Conservation (phyloP, 345 rosid species). For the Murraya koenigii region DNA sequence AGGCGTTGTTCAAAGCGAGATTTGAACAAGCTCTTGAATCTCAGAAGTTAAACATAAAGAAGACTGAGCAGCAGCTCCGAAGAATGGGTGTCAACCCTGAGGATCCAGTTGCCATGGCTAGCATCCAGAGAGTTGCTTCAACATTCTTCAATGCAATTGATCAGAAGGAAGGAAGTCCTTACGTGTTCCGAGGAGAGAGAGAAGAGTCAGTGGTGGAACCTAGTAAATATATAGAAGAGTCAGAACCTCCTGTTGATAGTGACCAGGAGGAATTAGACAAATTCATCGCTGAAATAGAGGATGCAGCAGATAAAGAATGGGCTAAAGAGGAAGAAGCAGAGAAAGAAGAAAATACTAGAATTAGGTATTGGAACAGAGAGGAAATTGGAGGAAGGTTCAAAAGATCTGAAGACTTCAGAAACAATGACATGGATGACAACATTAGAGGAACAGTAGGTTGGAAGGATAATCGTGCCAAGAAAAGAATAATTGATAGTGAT, state of each 20-base stretch:
- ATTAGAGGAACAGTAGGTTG: conserved; percentile 38
- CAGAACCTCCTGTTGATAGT: conserved; percentile 66
- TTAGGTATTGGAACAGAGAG: conserved; percentile 82
- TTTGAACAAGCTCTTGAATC: conserved; percentile 99
- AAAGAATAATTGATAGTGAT: conserved; percentile 37
- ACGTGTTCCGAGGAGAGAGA: conserved; percentile 69
- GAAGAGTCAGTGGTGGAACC: conserved; percentile 28
- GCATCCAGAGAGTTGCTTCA: conserved; percentile 95
- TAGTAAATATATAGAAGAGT: conserved; percentile 23
- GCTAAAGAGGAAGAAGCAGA: conserved; percentile 93
- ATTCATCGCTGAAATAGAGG: conserved; percentile 91
- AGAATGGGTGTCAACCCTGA: conserved; percentile 89
- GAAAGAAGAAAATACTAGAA: conserved; percentile 63
- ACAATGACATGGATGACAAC: conserved; percentile 38
- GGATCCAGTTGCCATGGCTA: conserved; percentile 99
- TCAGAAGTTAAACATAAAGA: conserved; percentile 94
- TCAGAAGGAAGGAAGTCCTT: conserved; percentile 90
- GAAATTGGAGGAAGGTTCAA: conserved; percentile 65
- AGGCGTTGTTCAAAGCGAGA: conserved; percentile 97
- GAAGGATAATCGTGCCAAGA: conserved; percentile 38
- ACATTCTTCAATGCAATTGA: conserved; percentile 96
- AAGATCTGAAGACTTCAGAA: conserved; percentile 35
- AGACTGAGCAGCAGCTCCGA: conserved; percentile 85
- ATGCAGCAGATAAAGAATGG: conserved; percentile 95
- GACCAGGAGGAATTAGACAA: conserved; percentile 94